Conservation (phyloP, 805 yeast species). For the Lipomyces sp. region DNA sequence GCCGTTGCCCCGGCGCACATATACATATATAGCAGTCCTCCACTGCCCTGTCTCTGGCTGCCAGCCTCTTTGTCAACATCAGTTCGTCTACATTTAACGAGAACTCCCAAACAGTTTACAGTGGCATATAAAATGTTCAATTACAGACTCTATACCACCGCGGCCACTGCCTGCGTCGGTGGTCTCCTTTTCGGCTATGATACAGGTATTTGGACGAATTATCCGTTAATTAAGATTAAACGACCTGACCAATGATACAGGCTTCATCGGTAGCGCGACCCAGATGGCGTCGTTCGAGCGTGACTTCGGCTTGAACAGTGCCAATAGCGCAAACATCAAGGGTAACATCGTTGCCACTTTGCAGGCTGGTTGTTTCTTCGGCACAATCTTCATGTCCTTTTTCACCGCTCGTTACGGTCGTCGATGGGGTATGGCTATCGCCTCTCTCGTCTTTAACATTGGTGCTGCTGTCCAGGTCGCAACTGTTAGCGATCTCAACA, state of each 20-base stretch:
- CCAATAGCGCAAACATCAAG: conserved; percentile 40
- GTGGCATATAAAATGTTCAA: conserved; percentile 45
- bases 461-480: conserved; percentile 43
- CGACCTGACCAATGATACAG: conserved; percentile 43
- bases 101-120: background rate
- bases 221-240: too few species aligned
- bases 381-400: conserved; percentile 55
- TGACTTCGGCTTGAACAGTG: conserved; percentile 52
- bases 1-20: background rate
- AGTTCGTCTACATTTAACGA: background rate
- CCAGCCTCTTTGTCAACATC: background rate
- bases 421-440: conserved; percentile 65
- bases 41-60: background rate
- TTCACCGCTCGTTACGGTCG: conserved; percentile 43
- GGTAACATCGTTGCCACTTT: conserved; percentile 34
- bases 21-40: background rate
- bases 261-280: conserved; percentile 61
- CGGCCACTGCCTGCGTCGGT: conserved; percentile 55
- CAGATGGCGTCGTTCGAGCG: conserved; percentile 51
- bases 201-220: too few species aligned
- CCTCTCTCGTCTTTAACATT: conserved; percentile 40
- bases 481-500: conserved; percentile 39
- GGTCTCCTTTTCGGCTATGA: conserved; percentile 61
- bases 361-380: conserved; percentile 42
- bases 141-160: conserved; percentile 50